These are phyloP conservation scores for Fusarium acutatum DNA, from an alignment of 2,329 filamentous ascomycete genomes.

Conservation along the genomic window DNA sequence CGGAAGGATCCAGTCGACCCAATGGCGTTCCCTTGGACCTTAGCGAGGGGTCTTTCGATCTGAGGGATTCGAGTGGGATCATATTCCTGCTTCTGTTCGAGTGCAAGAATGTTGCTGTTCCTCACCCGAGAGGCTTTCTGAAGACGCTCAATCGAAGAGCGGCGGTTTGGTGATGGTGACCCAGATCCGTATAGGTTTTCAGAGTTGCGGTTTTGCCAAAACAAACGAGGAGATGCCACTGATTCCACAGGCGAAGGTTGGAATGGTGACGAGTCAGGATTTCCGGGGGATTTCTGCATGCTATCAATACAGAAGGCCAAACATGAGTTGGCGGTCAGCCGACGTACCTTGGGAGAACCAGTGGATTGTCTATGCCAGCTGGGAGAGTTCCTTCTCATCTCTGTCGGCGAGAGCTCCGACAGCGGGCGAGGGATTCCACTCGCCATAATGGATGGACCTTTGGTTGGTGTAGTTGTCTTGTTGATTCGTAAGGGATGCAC, in stretches of 20 bases:
- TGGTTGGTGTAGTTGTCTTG: slow-evolving; percentile 65
- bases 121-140: slow-evolving; percentile 95
- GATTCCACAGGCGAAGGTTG: slow-evolving; percentile 80
- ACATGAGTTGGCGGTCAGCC: slow-evolving; percentile 1
- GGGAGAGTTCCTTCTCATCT: slow-evolving; percentile 89
- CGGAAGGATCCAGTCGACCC: slow-evolving; percentile 65
- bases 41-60: slow-evolving; percentile 83
- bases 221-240: slow-evolving; percentile 80
- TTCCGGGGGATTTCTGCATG: slow-evolving; percentile 71
- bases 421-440: slow-evolving; percentile 76
- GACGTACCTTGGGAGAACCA: slow-evolving; percentile 50
- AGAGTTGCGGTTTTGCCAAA: slow-evolving; percentile 85
- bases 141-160: slow-evolving; percentile 93
- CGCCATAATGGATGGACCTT: slow-evolving; percentile 71
- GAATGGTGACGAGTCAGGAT: slow-evolving; percentile 82
- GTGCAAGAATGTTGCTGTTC: slow-evolving; percentile 96
- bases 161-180: slow-evolving; percentile 77
- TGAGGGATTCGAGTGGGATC: slow-evolving; percentile 80
- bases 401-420: slow-evolving; percentile 87
- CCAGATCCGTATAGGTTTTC: slow-evolving; percentile 75
- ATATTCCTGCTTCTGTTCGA: slow-evolving; percentile 92
- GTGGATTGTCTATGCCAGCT: slow-evolving; percentile 85
- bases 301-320: slow-evolving; percentile 43
- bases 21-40: slow-evolving; percentile 77
- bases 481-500: slow-evolving; percentile 83